Conservation (phyloP, 2,329 filamentous ascomycete genomes). For the Arthroderma uncinatum region DNA sequence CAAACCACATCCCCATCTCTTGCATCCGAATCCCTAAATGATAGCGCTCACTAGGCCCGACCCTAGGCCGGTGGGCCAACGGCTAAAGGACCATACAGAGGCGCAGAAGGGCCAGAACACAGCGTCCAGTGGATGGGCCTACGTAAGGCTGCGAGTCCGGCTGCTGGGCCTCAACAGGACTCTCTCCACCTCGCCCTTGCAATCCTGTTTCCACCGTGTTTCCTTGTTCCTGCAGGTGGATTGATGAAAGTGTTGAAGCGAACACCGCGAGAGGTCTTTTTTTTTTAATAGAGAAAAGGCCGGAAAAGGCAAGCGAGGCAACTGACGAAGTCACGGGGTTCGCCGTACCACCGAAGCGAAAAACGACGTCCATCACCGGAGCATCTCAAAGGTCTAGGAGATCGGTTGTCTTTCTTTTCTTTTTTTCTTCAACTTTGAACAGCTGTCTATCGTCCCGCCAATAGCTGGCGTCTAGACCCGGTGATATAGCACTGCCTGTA, state of each 20-base stretch:
- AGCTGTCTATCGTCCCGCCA: background rate
- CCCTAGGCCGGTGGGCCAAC: background rate
- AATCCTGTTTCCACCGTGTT: background rate
- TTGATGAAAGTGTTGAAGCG: no score
- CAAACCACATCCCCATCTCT: no score
- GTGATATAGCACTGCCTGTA: background rate
- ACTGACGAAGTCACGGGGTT: background rate
- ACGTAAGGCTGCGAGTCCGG: background rate
- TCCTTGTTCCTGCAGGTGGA: background rate
- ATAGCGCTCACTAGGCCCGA: background rate
- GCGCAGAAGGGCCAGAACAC: background rate
- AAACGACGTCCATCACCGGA: background rate
- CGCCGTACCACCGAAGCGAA: background rate
- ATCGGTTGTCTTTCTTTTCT: background rate
- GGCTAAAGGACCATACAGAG: background rate
- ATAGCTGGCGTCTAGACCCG: background rate
- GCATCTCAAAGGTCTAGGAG: background rate
- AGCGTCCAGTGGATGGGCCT: background rate
- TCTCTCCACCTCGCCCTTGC: background rate
- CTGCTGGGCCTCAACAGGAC: background rate
- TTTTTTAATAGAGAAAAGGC: no score
- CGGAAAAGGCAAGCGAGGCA: background rate
- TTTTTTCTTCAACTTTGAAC: background rate
- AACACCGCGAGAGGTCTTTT: no score
- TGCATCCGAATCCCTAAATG: background rate